Conservation (phyloP, 768 basidiomycete genomes). For the Antrodiella citrinella region DNA sequence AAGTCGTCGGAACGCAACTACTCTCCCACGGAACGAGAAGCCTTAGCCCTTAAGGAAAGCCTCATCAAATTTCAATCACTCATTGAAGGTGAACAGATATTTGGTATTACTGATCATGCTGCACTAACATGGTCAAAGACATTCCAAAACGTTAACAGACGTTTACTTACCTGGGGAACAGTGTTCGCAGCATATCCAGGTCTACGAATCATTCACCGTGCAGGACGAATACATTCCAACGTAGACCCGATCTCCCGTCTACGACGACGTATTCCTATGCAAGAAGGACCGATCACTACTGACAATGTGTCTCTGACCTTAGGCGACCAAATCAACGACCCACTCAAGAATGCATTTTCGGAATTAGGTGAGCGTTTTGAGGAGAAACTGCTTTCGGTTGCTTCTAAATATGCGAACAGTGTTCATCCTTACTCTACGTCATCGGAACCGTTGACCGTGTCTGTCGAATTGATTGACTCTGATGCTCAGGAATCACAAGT, state of each 20-base stretch:
- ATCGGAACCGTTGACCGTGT: no score
- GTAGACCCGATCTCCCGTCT: slow-evolving; percentile 28
- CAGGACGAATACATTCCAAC: no score
- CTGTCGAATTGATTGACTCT: no score
- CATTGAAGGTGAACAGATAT: slow-evolving; percentile 17
- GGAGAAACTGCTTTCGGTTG: neutral
- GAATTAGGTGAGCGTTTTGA: neutral
- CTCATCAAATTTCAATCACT: slow-evolving; percentile 18
- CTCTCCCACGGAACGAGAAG: slow-evolving; percentile 18
- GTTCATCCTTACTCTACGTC: no score
- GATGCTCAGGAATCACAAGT: no score
- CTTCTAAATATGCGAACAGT: neutral
- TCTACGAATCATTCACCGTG: slow-evolving; percentile 24
- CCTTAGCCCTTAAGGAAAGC: slow-evolving; percentile 15
- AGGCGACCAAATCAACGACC: neutral
- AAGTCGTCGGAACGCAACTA: slow-evolving; percentile 20
- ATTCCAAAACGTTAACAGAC: slow-evolving; percentile 28
- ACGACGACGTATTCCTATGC: slow-evolving; percentile 10
- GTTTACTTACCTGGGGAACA: no score
- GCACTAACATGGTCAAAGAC: slow-evolving; percentile 29
- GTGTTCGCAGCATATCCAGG: slow-evolving; percentile 27
- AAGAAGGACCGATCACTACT: neutral
- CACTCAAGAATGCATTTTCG: neutral
- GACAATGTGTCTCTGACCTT: no score
- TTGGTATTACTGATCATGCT: slow-evolving; percentile 14